These are phyloP conservation scores for Hyaloperonospora brassicae DNA, from an alignment of 352 stramenopile species.

Conservation along the genomic window DNA sequence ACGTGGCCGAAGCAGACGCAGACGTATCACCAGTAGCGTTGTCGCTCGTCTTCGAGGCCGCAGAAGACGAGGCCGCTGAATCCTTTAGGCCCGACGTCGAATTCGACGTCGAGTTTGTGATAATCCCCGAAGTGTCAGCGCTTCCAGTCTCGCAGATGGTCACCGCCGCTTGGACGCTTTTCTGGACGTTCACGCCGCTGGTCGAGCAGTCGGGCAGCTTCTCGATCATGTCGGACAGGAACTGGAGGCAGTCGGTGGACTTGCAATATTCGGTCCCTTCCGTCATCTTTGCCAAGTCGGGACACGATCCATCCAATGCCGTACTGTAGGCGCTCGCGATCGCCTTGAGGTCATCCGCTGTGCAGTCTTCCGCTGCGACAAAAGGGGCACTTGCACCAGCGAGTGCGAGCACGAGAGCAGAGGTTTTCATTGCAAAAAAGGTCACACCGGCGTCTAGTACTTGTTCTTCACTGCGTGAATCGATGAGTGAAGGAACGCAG, in stretches of 20 bases:
- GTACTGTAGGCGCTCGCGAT: conserved; percentile 16
- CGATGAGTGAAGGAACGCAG: too few relatives aligned
- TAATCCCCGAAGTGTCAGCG: conserved; percentile 7
- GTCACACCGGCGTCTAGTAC: too few relatives aligned
- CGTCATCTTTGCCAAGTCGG: conserved; percentile 7
- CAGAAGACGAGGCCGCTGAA: too few relatives aligned
- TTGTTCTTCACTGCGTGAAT: too few relatives aligned
- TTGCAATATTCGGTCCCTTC: conserved; percentile 14
- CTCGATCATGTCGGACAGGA: conserved; percentile 12
- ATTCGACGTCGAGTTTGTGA: conserved; percentile 2
- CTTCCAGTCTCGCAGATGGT: conserved; percentile 16
- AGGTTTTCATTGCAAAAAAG: conserved; percentile 9
- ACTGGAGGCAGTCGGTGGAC: conserved; percentile 10
- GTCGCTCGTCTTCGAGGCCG: too few relatives aligned
- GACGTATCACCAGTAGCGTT: too few relatives aligned
- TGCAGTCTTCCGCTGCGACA: conserved; percentile 13
- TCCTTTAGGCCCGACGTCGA: too few relatives aligned
- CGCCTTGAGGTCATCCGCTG: conserved; percentile 10
- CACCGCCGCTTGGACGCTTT: conserved; percentile 8
- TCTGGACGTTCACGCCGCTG: conserved; percentile 20
- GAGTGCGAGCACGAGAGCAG: neutral
- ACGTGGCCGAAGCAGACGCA: too few relatives aligned
- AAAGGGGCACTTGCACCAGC: neutral
- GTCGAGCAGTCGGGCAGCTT: conserved; percentile 22
- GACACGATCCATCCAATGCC: conserved; percentile 10